Evolutionary conservation across 208 protist species (phyloP), one percentile per base, ranked within the genome.

Genomic region (Trypanosoma melophagium): DNA sequence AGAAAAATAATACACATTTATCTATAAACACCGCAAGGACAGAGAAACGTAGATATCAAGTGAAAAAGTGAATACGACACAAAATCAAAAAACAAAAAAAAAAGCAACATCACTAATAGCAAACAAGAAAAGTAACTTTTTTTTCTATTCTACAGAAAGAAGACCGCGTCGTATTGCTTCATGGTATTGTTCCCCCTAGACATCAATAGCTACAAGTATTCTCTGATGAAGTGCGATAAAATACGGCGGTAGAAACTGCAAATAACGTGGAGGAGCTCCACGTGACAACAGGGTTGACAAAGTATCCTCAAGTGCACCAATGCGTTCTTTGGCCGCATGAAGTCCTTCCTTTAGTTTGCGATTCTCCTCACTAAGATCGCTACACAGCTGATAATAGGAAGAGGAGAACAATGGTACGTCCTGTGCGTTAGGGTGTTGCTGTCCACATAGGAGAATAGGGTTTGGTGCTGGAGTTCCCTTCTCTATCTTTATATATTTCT

Each of bases 21-120:
- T 58, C 21, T 58, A 61, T 50, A 61, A 50, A 28, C 19, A 31
- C 12, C 41, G 7, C 14, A 19, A 25, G 24, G 31, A 16, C 12
- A 60, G 7, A 59, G 35, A 35, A 66, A 56, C 28, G 57, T 17
- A 54, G 64, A 51, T 42, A 60, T 16, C 49, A 57, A 60, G 50
- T 21, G 7, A 12, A 28, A 47, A 61, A 40, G 31, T 17, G 41
- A 58, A 69, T 44, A 42, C 7, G 22, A n/a, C 40, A 22, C 24
- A 31, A 71, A 10, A 49, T 28, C 47, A 70, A 53, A 24, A 12
- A 64, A 47, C 44, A 66, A 63, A 54, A 45, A 66, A 65, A 66
- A 60, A 19, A 35, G 28, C 28, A 35, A 35, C 28, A 35, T 1
- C 28, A 35, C 1, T 35, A 35, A 35, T 5, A 35, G n/a, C n/a